Percentiles rank a stretch among this genome's conserved stretches.
These are phyloP conservation scores for Penicillium sp. DNA, from an alignment of 2,329 filamentous ascomycete species.

Conservation along the genomic window DNA sequence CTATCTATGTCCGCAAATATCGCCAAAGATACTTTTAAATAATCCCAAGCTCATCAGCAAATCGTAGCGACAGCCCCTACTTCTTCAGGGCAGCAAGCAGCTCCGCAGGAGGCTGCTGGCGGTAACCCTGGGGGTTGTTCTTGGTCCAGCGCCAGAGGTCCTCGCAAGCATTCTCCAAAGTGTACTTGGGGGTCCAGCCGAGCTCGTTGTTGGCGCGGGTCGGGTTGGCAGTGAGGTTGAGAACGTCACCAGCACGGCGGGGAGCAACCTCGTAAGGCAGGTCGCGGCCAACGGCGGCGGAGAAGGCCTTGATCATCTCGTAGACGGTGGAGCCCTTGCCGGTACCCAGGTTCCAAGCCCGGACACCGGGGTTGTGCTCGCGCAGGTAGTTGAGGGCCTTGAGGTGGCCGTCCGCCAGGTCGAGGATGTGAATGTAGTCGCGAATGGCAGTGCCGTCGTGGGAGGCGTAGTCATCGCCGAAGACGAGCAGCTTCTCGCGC, in stretches of 20 bases:
- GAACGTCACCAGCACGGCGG: slow-evolving; percentile 83
- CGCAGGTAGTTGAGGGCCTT: slow-evolving; percentile 70
- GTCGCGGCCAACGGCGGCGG: slow-evolving; percentile 78
- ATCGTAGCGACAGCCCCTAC: slow-evolving; percentile 19
- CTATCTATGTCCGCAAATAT: slow-evolving; percentile 19
- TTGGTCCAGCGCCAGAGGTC: slow-evolving; percentile 96
- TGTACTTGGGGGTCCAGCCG: slow-evolving; percentile 86
- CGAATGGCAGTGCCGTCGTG: slow-evolving; percentile 56
- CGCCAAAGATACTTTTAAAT: slow-evolving; percentile 2
- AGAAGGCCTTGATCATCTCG: slow-evolving; percentile 96
- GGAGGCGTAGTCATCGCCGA: slow-evolving; percentile 83
- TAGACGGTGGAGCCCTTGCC: slow-evolving; percentile 94
- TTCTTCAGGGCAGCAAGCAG: slow-evolving; percentile 63
- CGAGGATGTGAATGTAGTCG: slow-evolving; percentile 72
- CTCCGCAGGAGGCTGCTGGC: slow-evolving; percentile 83
- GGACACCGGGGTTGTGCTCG: slow-evolving; percentile 71
- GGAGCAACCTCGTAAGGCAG: slow-evolving; percentile 84
- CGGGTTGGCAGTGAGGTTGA: slow-evolving; percentile 93
- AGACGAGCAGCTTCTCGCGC: slow-evolving; percentile 89
- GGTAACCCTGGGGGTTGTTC: slow-evolving; percentile 95
- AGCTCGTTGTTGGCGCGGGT: slow-evolving; percentile 84
- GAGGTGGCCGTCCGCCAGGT: slow-evolving; percentile 55
- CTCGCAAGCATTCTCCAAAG: slow-evolving; percentile 87
- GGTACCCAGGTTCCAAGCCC: slow-evolving; percentile 95
- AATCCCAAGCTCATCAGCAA: neutral